A percentile compares a stretch with the other conserved stretches of the same genome.
phyloP scores from a whole-genome alignment of 106 monocot genomes.

The Dendrobium officinale region DNA sequence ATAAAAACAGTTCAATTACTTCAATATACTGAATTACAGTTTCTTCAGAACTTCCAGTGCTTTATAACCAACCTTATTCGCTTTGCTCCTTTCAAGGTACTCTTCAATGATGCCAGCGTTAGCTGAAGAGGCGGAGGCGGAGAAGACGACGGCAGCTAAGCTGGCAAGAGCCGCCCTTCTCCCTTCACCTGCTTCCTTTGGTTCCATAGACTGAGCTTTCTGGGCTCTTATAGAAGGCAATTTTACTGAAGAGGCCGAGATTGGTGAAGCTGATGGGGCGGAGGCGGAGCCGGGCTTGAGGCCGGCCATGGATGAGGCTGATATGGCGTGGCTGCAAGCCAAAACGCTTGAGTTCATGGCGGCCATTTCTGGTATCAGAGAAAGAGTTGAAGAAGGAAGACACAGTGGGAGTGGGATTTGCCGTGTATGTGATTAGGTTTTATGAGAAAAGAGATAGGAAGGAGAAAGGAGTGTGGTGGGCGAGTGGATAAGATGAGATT shows the following conservation, averaged over 20 bases:
- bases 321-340: slow-evolving; percentile 55
- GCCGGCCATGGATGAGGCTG: slow-evolving; percentile 33
- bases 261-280: slow-evolving; percentile 8
- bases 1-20: not conserved
- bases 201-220: not conserved
- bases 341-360: slow-evolving; percentile 76
- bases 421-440: not conserved
- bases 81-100: slow-evolving; percentile 97
- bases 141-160: slow-evolving; percentile 59
- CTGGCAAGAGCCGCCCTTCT: slow-evolving; percentile 67
- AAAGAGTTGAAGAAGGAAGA: not conserved
- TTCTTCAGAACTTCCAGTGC: too few species aligned
- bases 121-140: slow-evolving; percentile 32
- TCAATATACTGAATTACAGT: not conserved
- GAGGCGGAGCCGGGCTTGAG: slow-evolving; percentile 24
- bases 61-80: slow-evolving; percentile 67
- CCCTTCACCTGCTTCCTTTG: slow-evolving; percentile 27
- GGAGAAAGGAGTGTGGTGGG: slow-evolving; percentile 33
- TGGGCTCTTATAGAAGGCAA: slow-evolving; percentile 36
- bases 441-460: not conserved
- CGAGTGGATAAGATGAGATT: slow-evolving; percentile 88
- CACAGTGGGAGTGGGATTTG: not conserved
- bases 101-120: slow-evolving; percentile 76
- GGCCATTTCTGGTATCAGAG: slow-evolving; percentile 31
- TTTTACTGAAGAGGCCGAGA: slow-evolving; percentile 12